Evolutionary conservation across 2,329 filamentous ascomycete species (phyloP).

Genomic region (Didymella keratinophila): DNA sequence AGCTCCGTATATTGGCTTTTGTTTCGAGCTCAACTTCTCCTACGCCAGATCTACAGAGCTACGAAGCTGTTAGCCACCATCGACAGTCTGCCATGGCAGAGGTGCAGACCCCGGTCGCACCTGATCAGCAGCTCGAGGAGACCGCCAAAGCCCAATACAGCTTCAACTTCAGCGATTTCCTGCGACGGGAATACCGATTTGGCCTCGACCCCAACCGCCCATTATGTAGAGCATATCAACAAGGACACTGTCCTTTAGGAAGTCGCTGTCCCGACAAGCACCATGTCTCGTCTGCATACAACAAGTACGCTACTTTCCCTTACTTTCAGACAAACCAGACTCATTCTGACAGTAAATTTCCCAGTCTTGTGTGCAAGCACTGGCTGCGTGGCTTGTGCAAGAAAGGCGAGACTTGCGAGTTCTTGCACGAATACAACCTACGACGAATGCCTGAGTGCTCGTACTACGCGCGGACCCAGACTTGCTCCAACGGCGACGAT

Average conservation of each 20-base stretch:
- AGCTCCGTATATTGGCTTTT: neutral
- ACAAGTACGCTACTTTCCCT: constrained; percentile 58
- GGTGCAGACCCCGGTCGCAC: constrained; percentile 35
- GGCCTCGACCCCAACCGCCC: constrained; percentile 74
- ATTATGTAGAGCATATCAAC: constrained; percentile 83
- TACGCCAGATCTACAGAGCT: neutral
- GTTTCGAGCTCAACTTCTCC: neutral
- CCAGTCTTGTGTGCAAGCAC: constrained; percentile 91
- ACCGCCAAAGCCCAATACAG: constrained; percentile 59
- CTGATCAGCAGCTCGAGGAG: constrained; percentile 42
- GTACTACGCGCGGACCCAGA: constrained; percentile 91
- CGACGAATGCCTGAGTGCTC: constrained; percentile 99
- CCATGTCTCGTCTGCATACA: constrained; percentile 67
- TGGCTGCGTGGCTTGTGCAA: constrained; percentile 98
- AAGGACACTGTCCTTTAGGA: constrained; percentile 87
- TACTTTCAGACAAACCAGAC: too few relatives aligned
- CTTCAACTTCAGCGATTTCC: constrained; percentile 87
- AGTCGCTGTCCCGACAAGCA: constrained; percentile 87
- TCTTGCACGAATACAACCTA: constrained; percentile 97
- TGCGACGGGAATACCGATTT: constrained; percentile 83
- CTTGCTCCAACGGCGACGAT: constrained; percentile 96
- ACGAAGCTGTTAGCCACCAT: neutral
- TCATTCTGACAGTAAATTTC: constrained; percentile 17
- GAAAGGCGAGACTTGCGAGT: constrained; percentile 96
- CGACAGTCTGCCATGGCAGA: constrained; percentile 36